A percentile compares a stretch with the other conserved stretches of the same genome.
phyloP scores from a whole-genome alignment of 352 stramenopile species.

The Phytopythium vexans region DNA sequence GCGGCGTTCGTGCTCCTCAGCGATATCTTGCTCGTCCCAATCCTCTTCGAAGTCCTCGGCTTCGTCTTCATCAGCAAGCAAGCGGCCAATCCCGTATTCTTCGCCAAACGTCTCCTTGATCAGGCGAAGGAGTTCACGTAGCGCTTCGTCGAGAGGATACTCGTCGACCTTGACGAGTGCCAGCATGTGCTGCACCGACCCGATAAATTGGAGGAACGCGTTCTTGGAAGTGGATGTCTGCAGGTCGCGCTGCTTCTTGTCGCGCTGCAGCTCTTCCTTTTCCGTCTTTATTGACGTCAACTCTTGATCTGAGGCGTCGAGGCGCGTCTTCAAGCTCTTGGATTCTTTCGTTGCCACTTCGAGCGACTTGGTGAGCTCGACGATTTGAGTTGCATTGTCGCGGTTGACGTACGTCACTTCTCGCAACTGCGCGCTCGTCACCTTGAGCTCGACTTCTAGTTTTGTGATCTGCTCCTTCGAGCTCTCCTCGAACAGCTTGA shows the following conservation, averaged over 20 bases:
- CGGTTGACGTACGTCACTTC: constrained; percentile 76
- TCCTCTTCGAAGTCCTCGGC: constrained; percentile 57
- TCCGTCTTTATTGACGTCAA: constrained; percentile 40
- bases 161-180: constrained; percentile 71
- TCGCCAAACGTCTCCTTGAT: constrained; percentile 54
- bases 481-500: constrained; percentile 73
- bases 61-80: constrained; percentile 67
- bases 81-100: constrained; percentile 37
- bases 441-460: constrained; percentile 78
- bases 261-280: constrained; percentile 58
- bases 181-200: constrained; percentile 62
- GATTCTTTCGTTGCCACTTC: constrained; percentile 46
- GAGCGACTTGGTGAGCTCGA: constrained; percentile 55
- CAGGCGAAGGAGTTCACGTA: constrained; percentile 67
- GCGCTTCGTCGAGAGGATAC: constrained; percentile 72
- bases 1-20: constrained; percentile 27
- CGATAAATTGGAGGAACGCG: constrained; percentile 50
- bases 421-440: constrained; percentile 59
- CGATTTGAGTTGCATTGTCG: constrained; percentile 62
- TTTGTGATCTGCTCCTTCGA: constrained; percentile 80
- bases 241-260: constrained; percentile 49
- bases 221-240: constrained; percentile 54
- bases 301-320: constrained; percentile 40
- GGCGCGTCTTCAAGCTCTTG: constrained; percentile 26
- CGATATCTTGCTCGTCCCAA: constrained; percentile 46